Evolutionary conservation across 2,329 filamentous ascomycete species (phyloP).

Genomic region (Curvularia verruculosa): DNA sequence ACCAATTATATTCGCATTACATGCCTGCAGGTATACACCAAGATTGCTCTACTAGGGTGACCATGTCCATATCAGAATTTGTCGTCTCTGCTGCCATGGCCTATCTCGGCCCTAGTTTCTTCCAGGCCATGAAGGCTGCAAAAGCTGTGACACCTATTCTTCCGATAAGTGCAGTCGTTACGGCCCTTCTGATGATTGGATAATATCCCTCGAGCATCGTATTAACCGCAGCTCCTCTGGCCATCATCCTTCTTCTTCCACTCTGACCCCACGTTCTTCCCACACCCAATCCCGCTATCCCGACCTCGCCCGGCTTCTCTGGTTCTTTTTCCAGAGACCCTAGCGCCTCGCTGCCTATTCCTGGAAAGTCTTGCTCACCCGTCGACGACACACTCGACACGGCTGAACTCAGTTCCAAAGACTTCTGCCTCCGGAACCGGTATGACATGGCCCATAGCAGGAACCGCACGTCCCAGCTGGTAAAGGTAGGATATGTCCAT

Average conservation of each 20-base stretch:
- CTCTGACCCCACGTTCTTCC: conserved; percentile 49
- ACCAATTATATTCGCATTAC: not conserved
- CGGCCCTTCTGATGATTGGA: conserved; percentile 56
- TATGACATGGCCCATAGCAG: conserved; percentile 66
- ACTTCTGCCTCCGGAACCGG: conserved; percentile 54
- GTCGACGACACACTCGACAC: conserved; percentile 16
- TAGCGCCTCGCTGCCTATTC: conserved; percentile 29
- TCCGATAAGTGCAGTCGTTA: conserved; percentile 52
- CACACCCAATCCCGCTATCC: conserved; percentile 54
- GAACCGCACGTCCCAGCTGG: conserved; percentile 64
- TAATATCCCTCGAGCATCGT: conserved; percentile 61
- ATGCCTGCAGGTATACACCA: not conserved
- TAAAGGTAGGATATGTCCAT: conserved; percentile 74
- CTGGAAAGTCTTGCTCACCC: conserved; percentile 34
- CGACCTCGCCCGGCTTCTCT: conserved; percentile 51
- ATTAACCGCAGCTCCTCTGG: conserved; percentile 51
- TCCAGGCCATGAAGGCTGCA: conserved; percentile 30
- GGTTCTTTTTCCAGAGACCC: conserved; percentile 26
- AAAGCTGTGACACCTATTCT: conserved; percentile 40
- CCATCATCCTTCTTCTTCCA: conserved; percentile 47
- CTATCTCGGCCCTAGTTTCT: conserved; percentile 16
- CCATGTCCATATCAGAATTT: not conserved
- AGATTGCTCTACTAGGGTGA: not conserved
- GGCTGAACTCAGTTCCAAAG: conserved; percentile 35
- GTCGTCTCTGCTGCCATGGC: not conserved